These are phyloP conservation scores for Begonia loranthoides DNA, from an alignment of 306 rosid genomes.

Conservation along the genomic window DNA sequence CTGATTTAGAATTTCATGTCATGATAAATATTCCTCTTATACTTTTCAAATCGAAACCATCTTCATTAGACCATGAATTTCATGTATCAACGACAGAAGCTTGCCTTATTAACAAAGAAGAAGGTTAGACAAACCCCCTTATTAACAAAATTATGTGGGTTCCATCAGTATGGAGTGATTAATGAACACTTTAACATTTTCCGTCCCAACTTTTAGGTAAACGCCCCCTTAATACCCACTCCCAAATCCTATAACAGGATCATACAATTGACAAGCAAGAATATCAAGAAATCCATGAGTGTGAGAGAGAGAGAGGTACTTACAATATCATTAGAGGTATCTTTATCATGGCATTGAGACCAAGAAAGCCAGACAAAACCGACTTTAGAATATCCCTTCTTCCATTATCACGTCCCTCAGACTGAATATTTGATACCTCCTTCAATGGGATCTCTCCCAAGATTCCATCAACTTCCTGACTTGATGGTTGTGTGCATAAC, in stretches of 20 bases:
- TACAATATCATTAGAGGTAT: constrained; percentile 73
- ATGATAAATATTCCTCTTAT: too few species aligned
- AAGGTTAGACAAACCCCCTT: too few species aligned
- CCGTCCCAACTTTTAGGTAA: neutral
- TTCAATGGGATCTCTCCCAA: constrained; percentile 29
- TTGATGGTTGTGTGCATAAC: constrained; percentile 43
- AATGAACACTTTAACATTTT: too few species aligned
- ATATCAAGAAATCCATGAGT: neutral
- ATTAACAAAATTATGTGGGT: too few species aligned
- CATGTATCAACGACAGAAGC: too few species aligned
- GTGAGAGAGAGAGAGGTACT: constrained; percentile 23
- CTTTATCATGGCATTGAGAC: constrained; percentile 53
- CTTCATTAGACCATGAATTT: too few species aligned
- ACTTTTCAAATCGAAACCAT: too few species aligned
- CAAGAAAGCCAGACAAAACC: constrained; percentile 35
- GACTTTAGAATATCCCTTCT: constrained; percentile 27
- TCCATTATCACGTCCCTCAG: constrained; percentile 23
- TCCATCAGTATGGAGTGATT: too few species aligned
- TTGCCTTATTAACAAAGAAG: neutral
- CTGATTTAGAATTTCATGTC: neutral
- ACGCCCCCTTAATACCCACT: neutral
- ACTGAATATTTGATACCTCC: constrained; percentile 23
- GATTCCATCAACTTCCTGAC: constrained; percentile 31
- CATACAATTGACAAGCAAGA: constrained; percentile 1
- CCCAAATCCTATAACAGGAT: neutral